These are phyloP conservation scores for Brasilioporus rufonigricans DNA, from an alignment of 768 basidiomycete genomes.

Conservation along the genomic window DNA sequence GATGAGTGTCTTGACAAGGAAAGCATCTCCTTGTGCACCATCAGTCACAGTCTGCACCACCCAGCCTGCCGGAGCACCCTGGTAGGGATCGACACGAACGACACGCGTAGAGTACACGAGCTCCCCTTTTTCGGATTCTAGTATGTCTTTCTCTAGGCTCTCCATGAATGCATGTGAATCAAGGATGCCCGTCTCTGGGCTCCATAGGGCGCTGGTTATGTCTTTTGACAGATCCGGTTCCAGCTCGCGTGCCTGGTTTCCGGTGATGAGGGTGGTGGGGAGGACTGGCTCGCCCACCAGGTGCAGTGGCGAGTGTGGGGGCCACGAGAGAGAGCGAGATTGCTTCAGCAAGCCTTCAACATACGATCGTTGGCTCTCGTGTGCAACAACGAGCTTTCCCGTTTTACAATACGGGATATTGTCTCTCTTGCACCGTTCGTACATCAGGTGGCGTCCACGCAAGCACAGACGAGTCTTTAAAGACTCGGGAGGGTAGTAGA, in stretches of 20 bases:
- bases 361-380: constrained; percentile 61
- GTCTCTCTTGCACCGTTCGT: constrained; percentile 63
- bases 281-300: constrained; percentile 38
- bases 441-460: constrained; percentile 81
- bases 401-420: constrained; percentile 68
- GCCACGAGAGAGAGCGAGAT: constrained; percentile 52
- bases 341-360: constrained; percentile 67
- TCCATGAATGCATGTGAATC: constrained; percentile 85
- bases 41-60: constrained; percentile 77
- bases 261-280: constrained; percentile 66
- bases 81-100: constrained; percentile 77
- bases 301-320: constrained; percentile 36
- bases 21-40: constrained; percentile 52
- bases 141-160: constrained; percentile 78
- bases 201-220: constrained; percentile 74
- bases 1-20: constrained; percentile 73
- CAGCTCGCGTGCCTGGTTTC: constrained; percentile 62
- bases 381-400: constrained; percentile 90
- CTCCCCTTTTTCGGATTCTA: constrained; percentile 63
- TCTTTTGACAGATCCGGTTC: constrained; percentile 80
- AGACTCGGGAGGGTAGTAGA: constrained; percentile 82
- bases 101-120: constrained; percentile 78
- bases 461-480: constrained; percentile 86
- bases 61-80: constrained; percentile 58
- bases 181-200: constrained; percentile 86